Conservation (phyloP, 108 stramenopile species). For the Stephanodiscus minutulus region DNA sequence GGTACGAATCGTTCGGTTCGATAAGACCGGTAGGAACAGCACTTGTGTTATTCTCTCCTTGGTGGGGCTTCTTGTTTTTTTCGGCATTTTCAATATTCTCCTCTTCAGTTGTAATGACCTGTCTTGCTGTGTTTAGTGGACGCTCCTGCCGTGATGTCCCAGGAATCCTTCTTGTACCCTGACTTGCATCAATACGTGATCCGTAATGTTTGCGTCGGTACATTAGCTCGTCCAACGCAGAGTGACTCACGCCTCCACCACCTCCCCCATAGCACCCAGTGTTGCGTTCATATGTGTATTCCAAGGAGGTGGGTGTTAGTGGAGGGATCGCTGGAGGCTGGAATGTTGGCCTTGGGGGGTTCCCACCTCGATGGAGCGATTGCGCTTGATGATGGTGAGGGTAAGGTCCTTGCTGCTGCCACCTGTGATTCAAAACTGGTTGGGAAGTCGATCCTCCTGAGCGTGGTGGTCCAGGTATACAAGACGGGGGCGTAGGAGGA, state of each 20-base stretch:
- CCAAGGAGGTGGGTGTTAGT: slow-evolving; percentile 20
- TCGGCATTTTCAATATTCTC: neutral
- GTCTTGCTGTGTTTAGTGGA: neutral
- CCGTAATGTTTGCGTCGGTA: slow-evolving; percentile 35
- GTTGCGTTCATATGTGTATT: slow-evolving; percentile 2
- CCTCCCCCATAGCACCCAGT: slow-evolving; percentile 1
- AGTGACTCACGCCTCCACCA: slow-evolving; percentile 5
- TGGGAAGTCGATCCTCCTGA: neutral
- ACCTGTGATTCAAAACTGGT: slow-evolving; percentile 1
- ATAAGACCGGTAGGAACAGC: neutral
- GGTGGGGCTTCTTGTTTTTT: slow-evolving; percentile 3
- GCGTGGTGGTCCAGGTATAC: neutral
- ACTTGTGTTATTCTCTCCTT: neutral
- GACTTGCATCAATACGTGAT: neutral
- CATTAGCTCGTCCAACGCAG: slow-evolving; percentile 34
- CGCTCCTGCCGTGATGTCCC: slow-evolving; percentile 8
- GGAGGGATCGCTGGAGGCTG: slow-evolving; percentile 21
- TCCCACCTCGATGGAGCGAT: neutral
- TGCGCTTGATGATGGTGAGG: neutral
- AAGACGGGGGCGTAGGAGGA: slow-evolving; percentile 14
- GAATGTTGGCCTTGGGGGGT: neutral
- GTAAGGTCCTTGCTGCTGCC: slow-evolving; percentile 4
- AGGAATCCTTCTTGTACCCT: slow-evolving; percentile 2
- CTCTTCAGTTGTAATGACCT: neutral
- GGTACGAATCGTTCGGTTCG: slow-evolving; percentile 11